phyloP scores from a whole-genome alignment of 305 asterid species.

The Withania somnifera region DNA sequence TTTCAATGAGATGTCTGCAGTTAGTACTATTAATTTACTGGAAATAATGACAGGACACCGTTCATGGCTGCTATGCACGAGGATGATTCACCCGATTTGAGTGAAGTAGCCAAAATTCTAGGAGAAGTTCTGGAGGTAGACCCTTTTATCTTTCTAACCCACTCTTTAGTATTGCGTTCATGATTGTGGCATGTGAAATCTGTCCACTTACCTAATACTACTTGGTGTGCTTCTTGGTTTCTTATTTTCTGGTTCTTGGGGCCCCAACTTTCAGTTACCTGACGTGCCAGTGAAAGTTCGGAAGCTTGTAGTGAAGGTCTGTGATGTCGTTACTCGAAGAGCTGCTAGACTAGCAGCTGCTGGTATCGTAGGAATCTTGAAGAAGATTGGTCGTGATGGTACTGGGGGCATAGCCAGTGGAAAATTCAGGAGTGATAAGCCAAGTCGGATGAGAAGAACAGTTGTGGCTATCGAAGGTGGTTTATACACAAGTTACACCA shows the following conservation, averaged over 20 bases:
- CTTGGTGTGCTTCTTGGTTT: not conserved
- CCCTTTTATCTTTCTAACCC: not conserved
- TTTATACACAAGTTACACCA: conserved; percentile 49
- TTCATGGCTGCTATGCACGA: conserved; percentile 78
- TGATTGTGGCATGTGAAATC: not conserved
- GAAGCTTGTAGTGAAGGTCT: conserved; percentile 60
- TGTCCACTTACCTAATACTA: not conserved
- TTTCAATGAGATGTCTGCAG: not conserved
- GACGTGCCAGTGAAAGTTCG: conserved; percentile 53
- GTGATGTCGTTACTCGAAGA: conserved; percentile 69
- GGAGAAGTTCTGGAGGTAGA: conserved; percentile 52
- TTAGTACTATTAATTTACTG: not conserved
- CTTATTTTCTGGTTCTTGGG: not conserved
- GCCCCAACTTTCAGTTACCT: conserved; percentile 33
- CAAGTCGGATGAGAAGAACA: conserved; percentile 41
- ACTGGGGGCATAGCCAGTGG: conserved; percentile 34
- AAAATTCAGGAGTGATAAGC: conserved; percentile 24
- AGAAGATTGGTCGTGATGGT: conserved; percentile 83
- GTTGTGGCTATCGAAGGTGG: conserved; percentile 84
- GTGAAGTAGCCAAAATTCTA: conserved; percentile 56
- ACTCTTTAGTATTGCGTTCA: not conserved
- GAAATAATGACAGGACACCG: conserved; percentile 43
- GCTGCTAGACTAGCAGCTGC: conserved; percentile 89
- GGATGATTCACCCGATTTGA: conserved; percentile 66
- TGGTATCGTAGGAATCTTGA: conserved; percentile 72